These are phyloP conservation scores for Microbotryum scabiosae DNA, from an alignment of 1,284 basidiomycete species.

Conservation along the genomic window DNA sequence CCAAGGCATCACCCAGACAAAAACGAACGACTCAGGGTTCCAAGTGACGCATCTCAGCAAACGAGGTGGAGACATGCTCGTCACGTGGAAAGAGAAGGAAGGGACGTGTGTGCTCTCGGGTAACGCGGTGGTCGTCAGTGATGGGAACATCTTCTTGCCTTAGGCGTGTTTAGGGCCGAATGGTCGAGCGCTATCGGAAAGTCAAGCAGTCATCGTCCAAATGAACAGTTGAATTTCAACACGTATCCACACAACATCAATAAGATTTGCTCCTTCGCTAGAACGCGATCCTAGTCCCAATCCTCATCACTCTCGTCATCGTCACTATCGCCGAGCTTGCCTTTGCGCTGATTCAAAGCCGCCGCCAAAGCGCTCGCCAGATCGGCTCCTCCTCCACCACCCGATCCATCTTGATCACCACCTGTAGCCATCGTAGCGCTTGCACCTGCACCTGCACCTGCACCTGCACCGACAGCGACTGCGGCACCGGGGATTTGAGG, in stretches of 20 bases:
- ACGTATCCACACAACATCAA: background rate
- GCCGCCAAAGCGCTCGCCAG: slow-evolving; percentile 59
- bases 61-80: too few species aligned
- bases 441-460: slow-evolving; percentile 43
- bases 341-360: slow-evolving; percentile 67
- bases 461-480: slow-evolving; percentile 45
- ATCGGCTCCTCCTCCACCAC: slow-evolving; percentile 45
- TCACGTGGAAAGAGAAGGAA: slow-evolving; percentile 7
- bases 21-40: too few species aligned
- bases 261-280: background rate
- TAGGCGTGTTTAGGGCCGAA: too few species aligned
- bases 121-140: background rate
- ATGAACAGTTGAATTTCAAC: too few species aligned
- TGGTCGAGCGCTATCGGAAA: too few species aligned
- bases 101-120: background rate
- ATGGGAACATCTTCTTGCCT: too few species aligned
- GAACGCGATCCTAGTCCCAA: slow-evolving; percentile 52
- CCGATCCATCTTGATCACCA: slow-evolving; percentile 33
- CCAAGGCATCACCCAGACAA: too few species aligned
- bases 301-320: slow-evolving; percentile 83
- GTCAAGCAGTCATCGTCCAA: too few species aligned
- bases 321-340: slow-evolving; percentile 78
- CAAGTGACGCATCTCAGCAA: too few species aligned
- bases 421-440: slow-evolving; percentile 29
- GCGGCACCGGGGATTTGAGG: slow-evolving; percentile 38